Evolutionary conservation across 768 basidiomycete species (phyloP).

Genomic region (Podaxis sp.): DNA sequence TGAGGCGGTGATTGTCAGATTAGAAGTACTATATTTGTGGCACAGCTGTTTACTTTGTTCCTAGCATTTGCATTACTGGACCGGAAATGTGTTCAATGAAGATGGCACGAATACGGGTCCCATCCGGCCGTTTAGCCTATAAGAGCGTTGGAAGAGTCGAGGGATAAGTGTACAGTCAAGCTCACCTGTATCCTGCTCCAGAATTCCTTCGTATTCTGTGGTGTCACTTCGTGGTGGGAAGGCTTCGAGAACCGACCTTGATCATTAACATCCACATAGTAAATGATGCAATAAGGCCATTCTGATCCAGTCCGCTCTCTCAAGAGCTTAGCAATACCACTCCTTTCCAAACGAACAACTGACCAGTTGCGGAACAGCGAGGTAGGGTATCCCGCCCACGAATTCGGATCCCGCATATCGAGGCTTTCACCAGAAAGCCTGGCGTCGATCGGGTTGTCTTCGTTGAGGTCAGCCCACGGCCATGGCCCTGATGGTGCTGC

Average conservation of each 20-base stretch:
- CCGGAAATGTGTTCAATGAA: slow-evolving; percentile 53
- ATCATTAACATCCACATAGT: slow-evolving; percentile 38
- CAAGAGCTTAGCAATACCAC: slow-evolving; percentile 28
- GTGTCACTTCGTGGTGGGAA: slow-evolving; percentile 16
- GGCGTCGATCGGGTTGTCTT: slow-evolving; percentile 24
- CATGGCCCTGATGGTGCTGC: slow-evolving; percentile 41
- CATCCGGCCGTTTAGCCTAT: slow-evolving; percentile 14
- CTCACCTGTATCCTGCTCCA: slow-evolving; percentile 29
- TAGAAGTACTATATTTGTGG: neutral
- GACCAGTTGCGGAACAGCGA: slow-evolving; percentile 54
- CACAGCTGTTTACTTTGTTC: slow-evolving; percentile 37
- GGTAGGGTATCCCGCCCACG: slow-evolving; percentile 37
- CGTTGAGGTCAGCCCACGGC: slow-evolving; percentile 39
- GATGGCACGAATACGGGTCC: slow-evolving; percentile 41
- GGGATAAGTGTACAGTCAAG: neutral
- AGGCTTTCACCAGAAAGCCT: slow-evolving; percentile 27
- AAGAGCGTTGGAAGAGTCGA: neutral
- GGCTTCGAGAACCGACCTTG: slow-evolving; percentile 34
- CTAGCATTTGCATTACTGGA: slow-evolving; percentile 55
- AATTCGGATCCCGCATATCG: slow-evolving; percentile 24
- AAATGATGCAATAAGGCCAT: slow-evolving; percentile 30
- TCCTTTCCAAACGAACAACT: slow-evolving; percentile 33
- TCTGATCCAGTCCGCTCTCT: slow-evolving; percentile 13
- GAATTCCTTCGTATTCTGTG: slow-evolving; percentile 24
- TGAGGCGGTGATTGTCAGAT: slow-evolving; percentile 17